These are phyloP conservation scores for Emmonsia crescens DNA, from an alignment of 2,329 filamentous ascomycete species.

Conservation along the genomic window DNA sequence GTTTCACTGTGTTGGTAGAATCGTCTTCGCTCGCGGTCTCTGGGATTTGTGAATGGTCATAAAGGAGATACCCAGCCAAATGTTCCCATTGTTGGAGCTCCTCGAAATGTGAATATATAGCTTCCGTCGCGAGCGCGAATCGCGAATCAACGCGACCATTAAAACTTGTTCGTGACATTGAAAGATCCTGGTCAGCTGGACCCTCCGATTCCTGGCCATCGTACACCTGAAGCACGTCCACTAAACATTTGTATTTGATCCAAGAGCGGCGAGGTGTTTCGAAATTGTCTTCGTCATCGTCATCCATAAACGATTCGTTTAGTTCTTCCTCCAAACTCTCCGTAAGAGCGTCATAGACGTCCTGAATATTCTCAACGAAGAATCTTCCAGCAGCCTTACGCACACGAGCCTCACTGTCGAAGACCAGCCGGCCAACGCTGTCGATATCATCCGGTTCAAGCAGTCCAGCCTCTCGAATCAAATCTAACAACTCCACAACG, in stretches of 20 bases:
- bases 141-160: constrained; percentile 65
- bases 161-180: constrained; percentile 29
- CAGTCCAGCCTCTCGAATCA: constrained; percentile 71
- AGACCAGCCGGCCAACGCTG: constrained; percentile 73
- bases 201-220: constrained; percentile 49
- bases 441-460: constrained; percentile 89
- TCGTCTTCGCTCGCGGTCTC: constrained; percentile 45
- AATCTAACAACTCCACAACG: constrained; percentile 70
- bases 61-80: constrained; percentile 79
- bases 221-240: constrained; percentile 71
- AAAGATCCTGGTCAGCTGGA: constrained; percentile 16
- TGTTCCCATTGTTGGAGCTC: constrained; percentile 82
- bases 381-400: constrained; percentile 84
- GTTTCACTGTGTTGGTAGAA: constrained; percentile 54
- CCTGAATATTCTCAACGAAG: constrained; percentile 77
- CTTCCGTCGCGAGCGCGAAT: constrained; percentile 75
- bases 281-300: constrained; percentile 58
- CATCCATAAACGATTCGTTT: constrained; percentile 60
- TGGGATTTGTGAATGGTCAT: constrained; percentile 66
- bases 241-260: constrained; percentile 85
- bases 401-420: constrained; percentile 73
- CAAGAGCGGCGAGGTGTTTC: constrained; percentile 68
- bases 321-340: constrained; percentile 77
- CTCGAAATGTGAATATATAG: constrained; percentile 68
- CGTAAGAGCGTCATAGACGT: constrained; percentile 65